phyloP scores from a whole-genome alignment of 2,329 filamentous ascomycete genomes.

The Alternaria dauci region DNA sequence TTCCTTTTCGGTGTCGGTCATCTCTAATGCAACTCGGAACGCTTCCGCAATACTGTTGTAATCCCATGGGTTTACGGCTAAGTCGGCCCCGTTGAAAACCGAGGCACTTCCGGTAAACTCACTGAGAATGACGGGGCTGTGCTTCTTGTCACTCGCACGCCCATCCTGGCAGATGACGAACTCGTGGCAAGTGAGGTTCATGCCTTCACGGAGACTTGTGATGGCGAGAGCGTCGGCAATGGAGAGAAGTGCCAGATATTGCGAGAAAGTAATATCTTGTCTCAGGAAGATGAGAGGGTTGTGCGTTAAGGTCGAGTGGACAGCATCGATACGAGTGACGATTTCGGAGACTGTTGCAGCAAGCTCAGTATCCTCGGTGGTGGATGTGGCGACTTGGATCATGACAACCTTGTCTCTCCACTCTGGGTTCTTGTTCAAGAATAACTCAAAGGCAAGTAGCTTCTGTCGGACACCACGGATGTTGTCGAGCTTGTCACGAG shows the following conservation, averaged over 20 bases:
- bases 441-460: slow-evolving; percentile 88
- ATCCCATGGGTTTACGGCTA: slow-evolving; percentile 95
- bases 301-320: slow-evolving; percentile 88
- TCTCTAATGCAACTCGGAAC: slow-evolving; percentile 83
- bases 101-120: slow-evolving; percentile 94
- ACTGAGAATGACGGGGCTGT: slow-evolving; percentile 88
- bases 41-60: slow-evolving; percentile 87
- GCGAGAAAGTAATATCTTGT: slow-evolving; percentile 90
- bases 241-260: slow-evolving; percentile 90
- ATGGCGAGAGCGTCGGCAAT: slow-evolving; percentile 94
- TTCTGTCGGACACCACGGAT: slow-evolving; percentile 94
- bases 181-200: slow-evolving; percentile 96
- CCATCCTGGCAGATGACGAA: slow-evolving; percentile 94
- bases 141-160: slow-evolving; percentile 73
- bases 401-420: slow-evolving; percentile 88
- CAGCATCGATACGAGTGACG: slow-evolving; percentile 91
- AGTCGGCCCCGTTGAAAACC: slow-evolving; percentile 79
- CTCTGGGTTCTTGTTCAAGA: slow-evolving; percentile 91
- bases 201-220: slow-evolving; percentile 92
- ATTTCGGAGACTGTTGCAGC: slow-evolving; percentile 92
- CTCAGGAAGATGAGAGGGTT: slow-evolving; percentile 93
- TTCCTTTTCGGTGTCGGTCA: slow-evolving; percentile 77
- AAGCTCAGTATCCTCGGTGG: slow-evolving; percentile 85
- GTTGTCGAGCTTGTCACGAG: slow-evolving; percentile 91
- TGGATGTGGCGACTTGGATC: slow-evolving; percentile 92